Evolutionary conservation across 1,139 yeast species (phyloP), one percentile per base, ranked within the genome.

Genomic region (Suhomyces panamericanus): DNA sequence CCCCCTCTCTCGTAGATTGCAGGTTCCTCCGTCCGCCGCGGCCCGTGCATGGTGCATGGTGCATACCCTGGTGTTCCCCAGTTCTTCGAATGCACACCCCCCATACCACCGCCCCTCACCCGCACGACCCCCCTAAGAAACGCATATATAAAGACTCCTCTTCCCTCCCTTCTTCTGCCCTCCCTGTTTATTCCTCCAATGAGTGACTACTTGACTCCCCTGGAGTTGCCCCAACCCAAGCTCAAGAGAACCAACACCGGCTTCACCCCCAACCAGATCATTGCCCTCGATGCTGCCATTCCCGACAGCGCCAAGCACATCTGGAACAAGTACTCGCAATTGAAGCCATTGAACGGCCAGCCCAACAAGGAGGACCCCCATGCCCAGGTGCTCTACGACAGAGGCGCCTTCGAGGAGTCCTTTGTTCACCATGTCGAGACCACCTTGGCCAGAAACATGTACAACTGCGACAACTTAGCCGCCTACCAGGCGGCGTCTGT

Each of bases 361-460:
- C 44, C 46, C 14, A 41, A 44, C 28, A 43, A 52, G 33, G 79
- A 80, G 52, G 41, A 47, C 47, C 78, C 78, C 54, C 33, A 46
- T 15, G 36, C 36, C 24, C 41, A 46, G 8, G 41, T 48, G 4
- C 43, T 52, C 26, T 78, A 84, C 52, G 62, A 69, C 39, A 49
- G 46, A 42, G 52, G 49, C 15, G 80, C 73, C 32, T 87, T 90
- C 60, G 88, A 89, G 62, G 62, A 70, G 40, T 77, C 78, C 49
- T 87, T 91, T 62, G 87, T 90, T 43, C 79, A 81, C 54, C 96
- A 90, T 63, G 96, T 90, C 38, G 97, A 90, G 67, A 86, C 95
- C 37, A 81, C 93, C 1, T 73, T 91, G 60, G 97, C 96, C 20
- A 78, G 97, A 58, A 88, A 93, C 35, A 72, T 90, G 75, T 88